Conservation (phyloP, 2,329 filamentous ascomycete species). For the Neopestalotiopsis sp. region DNA sequence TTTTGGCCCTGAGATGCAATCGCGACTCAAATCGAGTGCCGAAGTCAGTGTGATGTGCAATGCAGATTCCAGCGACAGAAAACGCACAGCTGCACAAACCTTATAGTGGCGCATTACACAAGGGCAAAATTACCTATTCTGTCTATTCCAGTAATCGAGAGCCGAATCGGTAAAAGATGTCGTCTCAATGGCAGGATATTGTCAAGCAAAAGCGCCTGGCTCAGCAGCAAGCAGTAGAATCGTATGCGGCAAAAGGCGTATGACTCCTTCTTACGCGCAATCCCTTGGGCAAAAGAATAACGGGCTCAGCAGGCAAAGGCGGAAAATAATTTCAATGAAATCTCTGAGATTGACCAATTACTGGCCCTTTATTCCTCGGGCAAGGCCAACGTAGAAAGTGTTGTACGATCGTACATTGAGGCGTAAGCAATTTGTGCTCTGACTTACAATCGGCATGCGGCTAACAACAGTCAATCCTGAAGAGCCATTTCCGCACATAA, state of each 20-base stretch:
- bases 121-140: not conserved
- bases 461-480: not conserved
- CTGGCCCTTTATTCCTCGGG: not conserved
- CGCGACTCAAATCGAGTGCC: too few relatives aligned
- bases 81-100: too few relatives aligned
- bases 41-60: too few relatives aligned
- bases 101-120: too few relatives aligned
- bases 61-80: too few relatives aligned
- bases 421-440: not conserved
- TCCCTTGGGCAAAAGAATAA: not conserved
- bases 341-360: not conserved
- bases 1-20: too few relatives aligned
- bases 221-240: not conserved
- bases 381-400: not conserved
- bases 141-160: not conserved
- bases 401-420: constrained; percentile 7
- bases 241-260: constrained; percentile 1
- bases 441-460: not conserved
- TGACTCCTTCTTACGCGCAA: not conserved
- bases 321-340: not conserved
- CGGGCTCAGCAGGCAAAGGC: not conserved
- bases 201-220: constrained; percentile 13
- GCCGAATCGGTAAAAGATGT: not conserved
- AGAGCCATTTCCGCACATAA: not conserved
- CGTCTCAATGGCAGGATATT: constrained; percentile 12